Conservation (phyloP, 78 protist genomes). For the Dictyostelium firmibasis region DNA sequence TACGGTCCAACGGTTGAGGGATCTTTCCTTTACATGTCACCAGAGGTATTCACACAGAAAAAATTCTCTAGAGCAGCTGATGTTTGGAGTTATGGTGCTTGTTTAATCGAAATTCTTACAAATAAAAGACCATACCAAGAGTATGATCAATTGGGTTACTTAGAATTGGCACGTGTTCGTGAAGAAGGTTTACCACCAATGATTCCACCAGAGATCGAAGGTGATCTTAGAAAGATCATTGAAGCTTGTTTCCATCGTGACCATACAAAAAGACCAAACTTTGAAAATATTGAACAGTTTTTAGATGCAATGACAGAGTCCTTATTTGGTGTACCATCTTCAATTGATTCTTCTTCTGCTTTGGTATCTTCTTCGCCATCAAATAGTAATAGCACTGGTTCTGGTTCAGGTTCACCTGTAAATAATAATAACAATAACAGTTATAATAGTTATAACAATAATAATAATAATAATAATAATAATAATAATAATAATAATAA, state of each 20-base stretch:
- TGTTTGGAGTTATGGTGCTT: conserved; percentile 82
- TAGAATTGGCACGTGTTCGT: conserved; percentile 64
- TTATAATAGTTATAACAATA: background rate
- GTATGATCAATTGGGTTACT: conserved; percentile 56
- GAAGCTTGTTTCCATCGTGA: conserved; percentile 58
- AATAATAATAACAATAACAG: background rate
- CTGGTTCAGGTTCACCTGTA: background rate
- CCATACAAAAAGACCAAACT: conserved; percentile 67
- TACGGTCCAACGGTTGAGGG: conserved; percentile 74
- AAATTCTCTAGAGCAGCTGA: conserved; percentile 72
- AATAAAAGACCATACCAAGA: conserved; percentile 72
- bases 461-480: background rate
- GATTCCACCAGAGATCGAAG: conserved; percentile 55
- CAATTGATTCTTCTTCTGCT: background rate
- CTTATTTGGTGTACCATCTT: background rate
- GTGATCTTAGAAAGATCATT: conserved; percentile 45
- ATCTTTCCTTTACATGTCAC: conserved; percentile 58
- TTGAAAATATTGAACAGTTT: conserved; percentile 58
- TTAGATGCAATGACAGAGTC: conserved; percentile 22
- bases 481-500: no score
- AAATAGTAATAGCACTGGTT: background rate
- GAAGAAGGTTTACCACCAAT: conserved; percentile 50
- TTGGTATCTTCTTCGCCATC: background rate
- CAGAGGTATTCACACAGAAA: conserved; percentile 70
- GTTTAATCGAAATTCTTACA: conserved; percentile 60